Conservation (phyloP, 352 stramenopile genomes). For the Phytophthora cactorum region DNA sequence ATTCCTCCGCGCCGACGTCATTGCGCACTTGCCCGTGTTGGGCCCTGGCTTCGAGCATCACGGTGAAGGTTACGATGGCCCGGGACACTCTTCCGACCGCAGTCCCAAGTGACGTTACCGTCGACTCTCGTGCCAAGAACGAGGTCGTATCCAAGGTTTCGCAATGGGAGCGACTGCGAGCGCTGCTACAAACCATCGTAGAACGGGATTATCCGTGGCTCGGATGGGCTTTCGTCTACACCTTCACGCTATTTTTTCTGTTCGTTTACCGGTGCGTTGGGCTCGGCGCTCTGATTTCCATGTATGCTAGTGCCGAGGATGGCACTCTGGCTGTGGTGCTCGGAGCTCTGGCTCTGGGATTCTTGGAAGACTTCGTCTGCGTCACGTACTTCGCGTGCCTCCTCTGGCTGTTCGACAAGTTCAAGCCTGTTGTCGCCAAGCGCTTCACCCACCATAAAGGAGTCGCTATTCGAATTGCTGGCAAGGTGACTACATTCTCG, state of each 20-base stretch:
- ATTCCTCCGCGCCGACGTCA: not conserved
- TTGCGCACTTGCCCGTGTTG: not conserved
- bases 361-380: conserved; percentile 52
- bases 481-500: conserved; percentile 36
- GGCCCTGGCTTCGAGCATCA: not conserved
- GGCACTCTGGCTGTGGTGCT: conserved; percentile 23
- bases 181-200: not conserved
- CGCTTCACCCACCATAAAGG: not conserved
- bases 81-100: not conserved
- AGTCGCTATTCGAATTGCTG: conserved; percentile 1
- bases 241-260: conserved; percentile 38
- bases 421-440: not conserved
- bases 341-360: conserved; percentile 29
- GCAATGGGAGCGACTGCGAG: not conserved
- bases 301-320: conserved; percentile 11
- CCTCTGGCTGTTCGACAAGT: conserved; percentile 13
- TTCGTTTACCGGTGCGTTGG: conserved; percentile 32
- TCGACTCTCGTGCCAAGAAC: not conserved
- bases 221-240: conserved; percentile 46
- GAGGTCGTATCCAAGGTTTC: not conserved
- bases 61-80: not conserved
- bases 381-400: conserved; percentile 26
- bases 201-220: conserved; percentile 29
- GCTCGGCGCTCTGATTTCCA: conserved; percentile 11
- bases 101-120: not conserved